Base-by-base conservation (phyloP, 2,329 filamentous ascomycete species). In the Fusarium dlaminii region DNA sequence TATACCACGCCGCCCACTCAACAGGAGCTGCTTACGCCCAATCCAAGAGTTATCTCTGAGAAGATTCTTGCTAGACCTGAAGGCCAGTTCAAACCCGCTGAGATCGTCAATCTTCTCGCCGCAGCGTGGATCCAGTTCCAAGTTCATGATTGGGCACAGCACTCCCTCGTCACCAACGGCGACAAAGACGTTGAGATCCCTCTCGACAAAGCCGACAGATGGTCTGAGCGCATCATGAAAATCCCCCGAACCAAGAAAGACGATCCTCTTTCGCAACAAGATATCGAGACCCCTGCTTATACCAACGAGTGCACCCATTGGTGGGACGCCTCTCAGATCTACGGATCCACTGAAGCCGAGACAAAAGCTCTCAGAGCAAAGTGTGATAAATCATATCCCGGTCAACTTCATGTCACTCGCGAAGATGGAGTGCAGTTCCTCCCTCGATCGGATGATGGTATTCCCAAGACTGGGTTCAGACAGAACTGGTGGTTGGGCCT, bases 101-200 rank as follows among this genome's bases (percentile, higher is more conserved):
- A 56, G 11, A 72, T 70, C 1, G 64, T 72, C 4, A 72, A 73
- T 22, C 58, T 72, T 13, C 69, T 72, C 7, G 69, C 69, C 2
- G 69, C 69, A 22, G 69, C 69, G 2, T 72, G 69, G 69, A 72
- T 72, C 5, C 69, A 72, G 30, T 72, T 72, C 17, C 69, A 72
- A 1, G 69, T 72, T 1, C 69, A 72, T 11, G 69, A 72, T 22
- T 72, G 63, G 69, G 69, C 69, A 0, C 69, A 72, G 20, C 69
- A 72, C 15, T 46, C 15, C 7, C 36, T 73, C 0, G 30, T 64
- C 3, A 59, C 69, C 4, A 49, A 34, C 5, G 45, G 55, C 0
- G 57, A 69, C 18, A 56, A 54, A 9, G 52, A 72, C 9, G 32
- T 72, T 5, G 27, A 69, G 1, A 40, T 72, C 29, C 69, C 69